phyloP scores from a whole-genome alignment of 257 asterid species.

The Thymus quinquecostatus region DNA sequence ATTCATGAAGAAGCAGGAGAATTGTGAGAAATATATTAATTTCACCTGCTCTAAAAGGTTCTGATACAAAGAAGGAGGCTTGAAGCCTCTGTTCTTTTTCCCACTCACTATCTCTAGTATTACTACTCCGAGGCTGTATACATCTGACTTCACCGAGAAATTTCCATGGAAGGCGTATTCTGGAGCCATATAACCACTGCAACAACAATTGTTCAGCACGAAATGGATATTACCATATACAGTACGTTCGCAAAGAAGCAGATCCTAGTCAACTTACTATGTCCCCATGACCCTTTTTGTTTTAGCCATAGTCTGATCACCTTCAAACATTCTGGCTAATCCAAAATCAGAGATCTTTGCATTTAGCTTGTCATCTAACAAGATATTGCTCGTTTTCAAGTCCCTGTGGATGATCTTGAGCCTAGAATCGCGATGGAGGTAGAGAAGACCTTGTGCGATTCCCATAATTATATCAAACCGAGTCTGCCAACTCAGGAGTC shows the following conservation, averaged over 20 bases:
- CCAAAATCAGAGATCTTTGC: constrained; percentile 34
- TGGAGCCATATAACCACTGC: constrained; percentile 29
- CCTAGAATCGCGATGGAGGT: constrained; percentile 24
- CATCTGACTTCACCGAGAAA: constrained; percentile 26
- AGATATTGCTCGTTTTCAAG: constrained; percentile 20
- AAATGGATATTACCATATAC: too few relatives aligned
- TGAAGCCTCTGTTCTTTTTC: constrained; percentile 12
- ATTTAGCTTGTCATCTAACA: constrained; percentile 11
- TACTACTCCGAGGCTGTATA: constrained; percentile 28
- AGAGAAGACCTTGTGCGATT: constrained; percentile 16
- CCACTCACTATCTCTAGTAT: constrained; percentile 34
- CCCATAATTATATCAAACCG: constrained; percentile 26
- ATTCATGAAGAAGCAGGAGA: too few relatives aligned
- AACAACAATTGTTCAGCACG: background rate
- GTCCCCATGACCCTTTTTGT: constrained; percentile 7
- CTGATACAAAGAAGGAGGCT: background rate
- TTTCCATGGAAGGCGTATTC: constrained; percentile 9
- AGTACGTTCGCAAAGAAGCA: background rate
- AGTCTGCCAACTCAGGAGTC: constrained; percentile 9
- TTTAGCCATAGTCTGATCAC: background rate
- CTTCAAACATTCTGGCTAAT: constrained; percentile 24
- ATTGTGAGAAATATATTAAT: background rate
- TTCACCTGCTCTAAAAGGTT: constrained; percentile 22
- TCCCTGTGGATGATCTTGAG: constrained; percentile 23
- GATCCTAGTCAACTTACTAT: background rate